Evolutionary conservation across 768 basidiomycete genomes (phyloP).

Genomic region (Kwoniella bestiolae): DNA sequence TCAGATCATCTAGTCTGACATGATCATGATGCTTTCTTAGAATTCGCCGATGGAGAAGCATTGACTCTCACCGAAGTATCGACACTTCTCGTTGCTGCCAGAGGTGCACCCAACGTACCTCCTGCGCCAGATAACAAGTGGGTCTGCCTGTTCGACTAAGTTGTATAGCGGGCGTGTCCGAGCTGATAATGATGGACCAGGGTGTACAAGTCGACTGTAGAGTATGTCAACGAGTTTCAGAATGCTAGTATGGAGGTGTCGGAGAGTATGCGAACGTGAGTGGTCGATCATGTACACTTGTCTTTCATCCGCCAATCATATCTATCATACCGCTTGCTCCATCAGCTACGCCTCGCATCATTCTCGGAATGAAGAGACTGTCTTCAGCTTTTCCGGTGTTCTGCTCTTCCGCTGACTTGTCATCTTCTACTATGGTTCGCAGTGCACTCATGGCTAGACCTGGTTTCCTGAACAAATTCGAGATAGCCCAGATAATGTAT

Average conservation of each 20-base stretch:
- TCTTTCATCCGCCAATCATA: too few species aligned
- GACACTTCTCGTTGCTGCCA: constrained; percentile 31
- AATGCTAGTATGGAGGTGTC: constrained; percentile 42
- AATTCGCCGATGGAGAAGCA: constrained; percentile 51
- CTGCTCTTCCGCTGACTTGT: neutral
- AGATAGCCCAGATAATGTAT: constrained; percentile 53
- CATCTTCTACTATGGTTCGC: neutral
- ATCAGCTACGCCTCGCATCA: too few species aligned
- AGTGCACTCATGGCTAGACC: constrained; percentile 40
- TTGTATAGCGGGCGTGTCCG: neutral
- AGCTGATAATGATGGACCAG: constrained; percentile 22
- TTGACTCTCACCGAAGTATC: constrained; percentile 48
- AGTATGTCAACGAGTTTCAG: constrained; percentile 48
- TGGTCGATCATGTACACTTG: constrained; percentile 4
- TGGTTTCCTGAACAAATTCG: constrained; percentile 52
- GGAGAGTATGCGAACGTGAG: constrained; percentile 48
- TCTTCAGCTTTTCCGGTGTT: too few species aligned
- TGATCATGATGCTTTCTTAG: constrained; percentile 14
- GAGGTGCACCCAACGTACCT: constrained; percentile 36
- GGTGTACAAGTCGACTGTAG: constrained; percentile 46
- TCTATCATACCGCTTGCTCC: neutral
- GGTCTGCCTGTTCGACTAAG: constrained; percentile 8
- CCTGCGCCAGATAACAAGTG: constrained; percentile 53
- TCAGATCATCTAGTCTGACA: too few species aligned
- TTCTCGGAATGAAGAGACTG: too few species aligned